Evolutionary conservation across 1,284 basidiomycete species (phyloP).

Genomic region (Pascua sp.): DNA sequence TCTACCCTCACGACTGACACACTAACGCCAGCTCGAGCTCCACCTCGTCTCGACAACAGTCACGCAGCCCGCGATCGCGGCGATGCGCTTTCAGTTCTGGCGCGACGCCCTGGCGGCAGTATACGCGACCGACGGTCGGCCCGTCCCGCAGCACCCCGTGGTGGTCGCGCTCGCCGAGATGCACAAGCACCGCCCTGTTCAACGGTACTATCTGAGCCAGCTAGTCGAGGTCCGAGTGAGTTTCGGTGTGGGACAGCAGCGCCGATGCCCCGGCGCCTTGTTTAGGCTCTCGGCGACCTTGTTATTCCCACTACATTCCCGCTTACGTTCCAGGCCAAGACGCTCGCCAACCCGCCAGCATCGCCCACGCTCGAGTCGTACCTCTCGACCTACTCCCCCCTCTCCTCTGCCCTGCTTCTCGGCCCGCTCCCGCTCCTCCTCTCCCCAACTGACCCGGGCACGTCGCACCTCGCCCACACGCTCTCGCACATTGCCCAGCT

Average conservation of each 20-base stretch:
- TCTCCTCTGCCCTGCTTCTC: conserved; percentile 74
- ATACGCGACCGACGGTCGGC: conserved; percentile 15
- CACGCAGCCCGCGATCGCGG: conserved; percentile 72
- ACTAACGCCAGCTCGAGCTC: conserved; percentile 66
- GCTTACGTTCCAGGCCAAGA: conserved; percentile 60
- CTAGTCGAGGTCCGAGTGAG: conserved; percentile 80
- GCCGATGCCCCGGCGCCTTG: no score
- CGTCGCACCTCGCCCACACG: conserved; percentile 66
- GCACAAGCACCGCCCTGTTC: conserved; percentile 50
- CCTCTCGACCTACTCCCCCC: conserved; percentile 69
- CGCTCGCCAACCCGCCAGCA: conserved; percentile 61
- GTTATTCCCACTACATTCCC: background rate
- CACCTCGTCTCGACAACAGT: conserved; percentile 75
- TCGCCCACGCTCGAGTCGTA: conserved; percentile 69
- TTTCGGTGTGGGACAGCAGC: conserved; percentile 15
- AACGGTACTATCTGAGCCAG: conserved; percentile 71
- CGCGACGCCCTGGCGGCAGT: conserved; percentile 74
- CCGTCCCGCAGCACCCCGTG: conserved; percentile 70
- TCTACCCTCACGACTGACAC: background rate
- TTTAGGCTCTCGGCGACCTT: no score
- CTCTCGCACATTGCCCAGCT: conserved; percentile 54
- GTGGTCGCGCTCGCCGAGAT: conserved; percentile 69
- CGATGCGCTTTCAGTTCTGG: conserved; percentile 92
- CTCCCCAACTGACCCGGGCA: conserved; percentile 55
- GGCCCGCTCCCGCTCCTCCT: conserved; percentile 69